Base-by-base conservation (phyloP, 1,284 basidiomycete species). In the Melanopsichium pennsylvanicum region DNA sequence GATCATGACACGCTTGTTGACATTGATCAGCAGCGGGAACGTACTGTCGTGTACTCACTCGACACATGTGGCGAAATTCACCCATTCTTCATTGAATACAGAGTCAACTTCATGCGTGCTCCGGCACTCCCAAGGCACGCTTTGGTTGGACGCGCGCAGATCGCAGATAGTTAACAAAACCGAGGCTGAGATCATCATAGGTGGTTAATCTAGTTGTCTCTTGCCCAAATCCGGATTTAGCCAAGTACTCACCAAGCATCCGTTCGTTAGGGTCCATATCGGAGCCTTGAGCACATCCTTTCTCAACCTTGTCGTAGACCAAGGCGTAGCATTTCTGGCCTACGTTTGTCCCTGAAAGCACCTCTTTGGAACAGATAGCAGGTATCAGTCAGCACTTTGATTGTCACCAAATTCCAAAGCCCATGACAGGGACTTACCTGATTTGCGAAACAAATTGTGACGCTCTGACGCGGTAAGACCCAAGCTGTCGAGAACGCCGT, bases 101-200 rank as follows among this genome's bases (percentile, higher is more conserved):
- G 2, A 8, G 4, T 35, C 18, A 16, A 15, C 5, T 4, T 18
- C 31, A n/a, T 34, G 39, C 15, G 26, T 21, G 10, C 19, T 18
- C 6, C 26, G 11, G 40, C 62, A 66, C 41, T 66, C 62, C 25
- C 26, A 36, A 4, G 62, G 62, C 4, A 66, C 22, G 38, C 50
- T 66, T 29, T 59, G 62, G n/a, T 39, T 48, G 3, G 62, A 52
- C 1, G 49, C 55, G 31, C 32, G 44, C 13, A 66, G 23, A 21
- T 66, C 62, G 42, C 62, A 66, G 5, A 66, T 23, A 2, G 62
- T 66, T n/a, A 66, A 21, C 0, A 52, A 43, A 0, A 55, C 55
- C n/a, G 59, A 61, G 5, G 59, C 51, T 55, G 38, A 13, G 23
- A 5, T 9, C 21, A 26, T 2, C 11, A 15, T 9, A 22, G 19